Evolutionary conservation across 805 yeast species (phyloP).

Genomic region (Cyberlindnera japonica): DNA sequence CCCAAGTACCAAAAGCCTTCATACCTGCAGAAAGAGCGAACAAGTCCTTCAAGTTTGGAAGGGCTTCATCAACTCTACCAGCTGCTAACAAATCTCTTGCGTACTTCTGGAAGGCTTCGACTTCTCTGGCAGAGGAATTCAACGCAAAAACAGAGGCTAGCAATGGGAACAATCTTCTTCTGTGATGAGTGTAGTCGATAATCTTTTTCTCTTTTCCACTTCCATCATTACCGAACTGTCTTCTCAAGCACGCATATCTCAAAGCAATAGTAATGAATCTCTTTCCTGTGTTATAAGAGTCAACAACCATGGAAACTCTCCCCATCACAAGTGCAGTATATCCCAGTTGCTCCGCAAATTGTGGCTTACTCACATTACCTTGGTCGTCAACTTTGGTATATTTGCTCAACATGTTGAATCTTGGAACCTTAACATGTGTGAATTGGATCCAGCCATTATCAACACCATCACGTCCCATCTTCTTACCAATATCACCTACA

Average conservation of each 20-base stretch:
- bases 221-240: slow-evolving; percentile 59
- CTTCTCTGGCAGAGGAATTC: slow-evolving; percentile 52
- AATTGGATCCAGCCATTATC: slow-evolving; percentile 98
- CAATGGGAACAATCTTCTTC: slow-evolving; percentile 74
- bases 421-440: slow-evolving; percentile 77
- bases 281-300: slow-evolving; percentile 76
- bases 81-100: slow-evolving; percentile 30
- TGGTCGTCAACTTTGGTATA: slow-evolving; percentile 65
- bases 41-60: slow-evolving; percentile 65
- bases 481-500: slow-evolving; percentile 89
- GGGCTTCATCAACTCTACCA: slow-evolving; percentile 43
- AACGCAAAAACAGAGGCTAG: slow-evolving; percentile 76
- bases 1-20: slow-evolving; percentile 89
- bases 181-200: slow-evolving; percentile 59
- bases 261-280: slow-evolving; percentile 79
- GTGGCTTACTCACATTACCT: slow-evolving; percentile 67
- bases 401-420: slow-evolving; percentile 76
- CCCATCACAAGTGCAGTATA: slow-evolving; percentile 87
- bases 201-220: slow-evolving; percentile 37
- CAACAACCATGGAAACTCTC: slow-evolving; percentile 84
- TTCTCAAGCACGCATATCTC: slow-evolving; percentile 84
- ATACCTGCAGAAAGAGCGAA: slow-evolving; percentile 85
- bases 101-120: slow-evolving; percentile 43
- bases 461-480: slow-evolving; percentile 95
- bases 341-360: slow-evolving; percentile 74